Evolutionary conservation across 2,329 filamentous ascomycete genomes (phyloP).

Genomic region (Conoideocrella luteorostrata): DNA sequence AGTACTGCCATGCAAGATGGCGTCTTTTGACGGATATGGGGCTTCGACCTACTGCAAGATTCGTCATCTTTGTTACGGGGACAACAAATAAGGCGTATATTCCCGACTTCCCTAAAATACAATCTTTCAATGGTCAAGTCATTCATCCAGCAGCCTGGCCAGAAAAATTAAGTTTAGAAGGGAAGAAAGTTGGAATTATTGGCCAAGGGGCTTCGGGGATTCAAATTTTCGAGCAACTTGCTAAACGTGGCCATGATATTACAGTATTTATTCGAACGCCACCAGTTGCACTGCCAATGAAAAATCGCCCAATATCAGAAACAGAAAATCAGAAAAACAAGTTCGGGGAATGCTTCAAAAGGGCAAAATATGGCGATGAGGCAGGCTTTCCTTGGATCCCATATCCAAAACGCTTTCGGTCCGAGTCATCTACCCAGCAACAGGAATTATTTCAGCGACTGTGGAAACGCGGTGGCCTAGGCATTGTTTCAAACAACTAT

Average conservation of each 20-base stretch:
- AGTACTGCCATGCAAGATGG: conserved; percentile 44
- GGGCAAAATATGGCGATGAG: not conserved
- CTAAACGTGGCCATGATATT: conserved; percentile 43
- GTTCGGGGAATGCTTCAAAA: too few relatives aligned
- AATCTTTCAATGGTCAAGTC: conserved; percentile 52
- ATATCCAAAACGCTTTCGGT: conserved; percentile 53
- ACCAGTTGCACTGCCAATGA: conserved; percentile 59
- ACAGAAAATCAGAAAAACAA: too few relatives aligned
- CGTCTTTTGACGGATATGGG: conserved; percentile 42
- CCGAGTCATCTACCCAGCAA: conserved; percentile 44
- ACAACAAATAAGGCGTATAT: conserved; percentile 56
- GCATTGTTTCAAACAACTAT: conserved; percentile 48
- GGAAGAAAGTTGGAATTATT: conserved; percentile 55
- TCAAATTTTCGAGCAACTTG: conserved; percentile 57
- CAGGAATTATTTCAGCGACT: conserved; percentile 41
- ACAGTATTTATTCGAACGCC: conserved; percentile 62
- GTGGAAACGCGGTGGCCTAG: conserved; percentile 48
- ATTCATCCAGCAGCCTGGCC: conserved; percentile 59
- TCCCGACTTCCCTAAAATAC: conserved; percentile 53
- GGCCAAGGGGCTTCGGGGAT: conserved; percentile 60
- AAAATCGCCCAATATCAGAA: conserved; percentile 26
- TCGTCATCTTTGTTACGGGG: conserved; percentile 47
- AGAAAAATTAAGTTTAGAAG: conserved; percentile 45
- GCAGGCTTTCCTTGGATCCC: conserved; percentile 35
- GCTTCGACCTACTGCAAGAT: conserved; percentile 41